phyloP scores from a whole-genome alignment of 225 moss, liverwort and hornwort species.

The Physcomitrellopsis africana region DNA sequence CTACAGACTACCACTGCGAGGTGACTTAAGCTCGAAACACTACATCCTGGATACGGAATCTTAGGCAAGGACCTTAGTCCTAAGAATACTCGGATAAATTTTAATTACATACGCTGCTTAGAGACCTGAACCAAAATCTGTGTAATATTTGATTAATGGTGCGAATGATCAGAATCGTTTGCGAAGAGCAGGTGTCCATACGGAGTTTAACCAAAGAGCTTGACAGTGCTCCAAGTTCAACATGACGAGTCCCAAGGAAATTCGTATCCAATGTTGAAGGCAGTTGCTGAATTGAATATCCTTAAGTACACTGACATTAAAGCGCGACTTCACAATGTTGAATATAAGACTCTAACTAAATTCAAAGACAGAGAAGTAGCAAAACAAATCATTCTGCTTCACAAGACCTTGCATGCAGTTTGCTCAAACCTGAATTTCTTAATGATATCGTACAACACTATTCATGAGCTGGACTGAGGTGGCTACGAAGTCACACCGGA shows the following conservation, averaged over 20 bases:
- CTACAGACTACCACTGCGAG: constrained; percentile 10
- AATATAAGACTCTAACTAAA: neutral
- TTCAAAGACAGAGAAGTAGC: constrained; percentile 8
- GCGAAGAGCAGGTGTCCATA: neutral
- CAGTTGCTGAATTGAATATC: constrained; percentile 11
- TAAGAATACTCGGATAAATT: constrained; percentile 14
- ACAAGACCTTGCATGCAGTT: constrained; percentile 19
- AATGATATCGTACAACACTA: constrained; percentile 5
- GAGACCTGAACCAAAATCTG: constrained; percentile 32
- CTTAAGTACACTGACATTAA: constrained; percentile 6
- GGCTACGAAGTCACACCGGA: constrained; percentile 19
- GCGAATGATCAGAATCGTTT: neutral
- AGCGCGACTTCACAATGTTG: constrained; percentile 8
- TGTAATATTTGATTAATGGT: constrained; percentile 5
- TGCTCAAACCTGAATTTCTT: constrained; percentile 22
- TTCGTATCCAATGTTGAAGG: constrained; percentile 13
- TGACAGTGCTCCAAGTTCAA: neutral
- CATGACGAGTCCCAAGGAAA: neutral
- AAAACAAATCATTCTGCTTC: neutral
- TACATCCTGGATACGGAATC: neutral
- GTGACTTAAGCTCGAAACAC: constrained; percentile 2
- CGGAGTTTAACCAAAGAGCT: neutral
- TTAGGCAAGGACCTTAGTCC: neutral
- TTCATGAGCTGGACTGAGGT: constrained; percentile 23
- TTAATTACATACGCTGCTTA: neutral